Evolutionary conservation across 164 flowering plant genomes (phyloP).

Genomic region (Platanus orientalis): DNA sequence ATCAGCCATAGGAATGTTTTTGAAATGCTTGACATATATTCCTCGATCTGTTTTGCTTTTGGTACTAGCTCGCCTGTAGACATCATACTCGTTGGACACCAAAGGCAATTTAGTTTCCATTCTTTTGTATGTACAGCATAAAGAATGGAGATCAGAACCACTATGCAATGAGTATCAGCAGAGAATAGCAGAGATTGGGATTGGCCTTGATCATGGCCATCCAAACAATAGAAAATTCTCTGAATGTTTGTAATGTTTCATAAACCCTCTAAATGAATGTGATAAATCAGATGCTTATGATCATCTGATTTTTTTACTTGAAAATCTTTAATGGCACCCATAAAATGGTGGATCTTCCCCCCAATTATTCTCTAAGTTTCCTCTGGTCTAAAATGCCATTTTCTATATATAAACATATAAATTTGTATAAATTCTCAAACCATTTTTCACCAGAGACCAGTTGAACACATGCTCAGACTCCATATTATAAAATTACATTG

Average conservation of each 20-base stretch:
- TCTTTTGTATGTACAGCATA: not conserved
- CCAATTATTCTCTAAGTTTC: no score
- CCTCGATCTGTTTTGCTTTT: conserved; percentile 56
- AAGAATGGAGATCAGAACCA: not conserved
- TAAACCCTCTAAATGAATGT: not conserved
- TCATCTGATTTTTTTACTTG: not conserved
- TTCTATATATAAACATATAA: not conserved
- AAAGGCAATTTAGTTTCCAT: not conserved
- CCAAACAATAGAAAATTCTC: not conserved
- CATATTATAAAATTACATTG: not conserved
- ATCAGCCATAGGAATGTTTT: conserved; percentile 98
- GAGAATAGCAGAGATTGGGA: no score
- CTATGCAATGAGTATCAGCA: no score
- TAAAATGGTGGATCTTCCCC: not conserved
- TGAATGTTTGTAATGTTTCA: not conserved
- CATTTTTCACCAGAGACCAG: not conserved
- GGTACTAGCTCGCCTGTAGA: conserved; percentile 62
- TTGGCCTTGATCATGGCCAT: no score
- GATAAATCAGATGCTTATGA: not conserved
- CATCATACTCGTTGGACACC: conserved; percentile 7
- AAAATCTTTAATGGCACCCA: not conserved
- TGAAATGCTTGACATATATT: conserved; percentile 87
- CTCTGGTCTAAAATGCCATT: not conserved
- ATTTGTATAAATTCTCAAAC: not conserved
- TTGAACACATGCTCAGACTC: not conserved